Evolutionary conservation across 176 grass and related monocot species (phyloP).

Genomic region (Echinochloa phyllopogon): DNA sequence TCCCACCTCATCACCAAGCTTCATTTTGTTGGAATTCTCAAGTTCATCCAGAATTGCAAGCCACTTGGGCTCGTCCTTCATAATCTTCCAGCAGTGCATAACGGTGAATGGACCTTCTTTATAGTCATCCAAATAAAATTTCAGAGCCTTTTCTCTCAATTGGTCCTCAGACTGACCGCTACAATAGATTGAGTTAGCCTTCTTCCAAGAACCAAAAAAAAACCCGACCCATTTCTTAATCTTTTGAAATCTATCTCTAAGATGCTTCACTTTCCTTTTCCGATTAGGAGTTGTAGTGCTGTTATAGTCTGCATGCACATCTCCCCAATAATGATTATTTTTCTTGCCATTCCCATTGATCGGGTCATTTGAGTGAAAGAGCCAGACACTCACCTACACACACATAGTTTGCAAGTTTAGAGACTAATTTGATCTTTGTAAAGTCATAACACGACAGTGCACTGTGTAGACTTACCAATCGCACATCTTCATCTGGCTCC

Average conservation of each 20-base stretch:
- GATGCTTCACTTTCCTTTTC: background rate
- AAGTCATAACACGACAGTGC: no score
- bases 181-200: background rate
- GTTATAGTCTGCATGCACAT: no score
- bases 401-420: no score
- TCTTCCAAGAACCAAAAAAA: background rate
- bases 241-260: background rate
- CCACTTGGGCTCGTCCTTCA: slow-evolving; percentile 27
- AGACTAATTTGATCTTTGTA: no score
- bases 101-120: slow-evolving; percentile 22
- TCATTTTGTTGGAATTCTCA: slow-evolving; percentile 8
- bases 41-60: background rate
- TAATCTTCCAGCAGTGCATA: slow-evolving; percentile 8
- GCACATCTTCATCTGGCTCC: no score
- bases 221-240: background rate
- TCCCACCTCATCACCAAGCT: background rate
- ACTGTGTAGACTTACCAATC: no score
- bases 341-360: no score
- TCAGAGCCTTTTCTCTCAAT: background rate
- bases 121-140: slow-evolving; percentile 21
- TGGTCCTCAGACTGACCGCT: background rate
- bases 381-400: no score
- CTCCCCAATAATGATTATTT: no score
- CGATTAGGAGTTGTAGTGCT: no score
- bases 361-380: no score